phyloP scores from a whole-genome alignment of 2,329 filamentous ascomycete genomes.

The Xylariaceae sp. region DNA sequence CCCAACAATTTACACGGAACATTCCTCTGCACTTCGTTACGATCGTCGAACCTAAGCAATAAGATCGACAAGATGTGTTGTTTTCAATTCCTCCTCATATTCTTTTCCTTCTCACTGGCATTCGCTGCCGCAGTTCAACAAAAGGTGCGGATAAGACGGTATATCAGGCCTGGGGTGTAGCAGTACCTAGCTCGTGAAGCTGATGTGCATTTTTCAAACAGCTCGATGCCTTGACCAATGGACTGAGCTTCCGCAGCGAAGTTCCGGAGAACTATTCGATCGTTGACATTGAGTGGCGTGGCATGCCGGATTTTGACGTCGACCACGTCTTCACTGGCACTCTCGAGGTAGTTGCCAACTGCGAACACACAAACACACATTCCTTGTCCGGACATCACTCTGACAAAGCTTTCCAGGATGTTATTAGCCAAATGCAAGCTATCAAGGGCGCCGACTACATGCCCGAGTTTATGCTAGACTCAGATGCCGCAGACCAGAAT shows the following conservation, averaged over 20 bases:
- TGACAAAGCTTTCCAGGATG: background rate
- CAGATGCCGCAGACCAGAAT: background rate
- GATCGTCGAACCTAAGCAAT: constrained; percentile 32
- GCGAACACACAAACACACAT: background rate
- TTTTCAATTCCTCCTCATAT: background rate
- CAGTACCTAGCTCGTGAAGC: background rate
- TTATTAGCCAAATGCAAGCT: constrained; percentile 8
- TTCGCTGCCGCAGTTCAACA: background rate
- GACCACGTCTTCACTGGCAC: constrained; percentile 9
- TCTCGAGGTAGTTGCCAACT: constrained; percentile 1
- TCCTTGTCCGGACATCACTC: background rate
- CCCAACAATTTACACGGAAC: background rate
- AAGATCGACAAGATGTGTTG: background rate
- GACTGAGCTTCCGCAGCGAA: background rate
- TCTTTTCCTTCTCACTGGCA: background rate
- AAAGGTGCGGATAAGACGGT: background rate
- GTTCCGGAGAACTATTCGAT: background rate
- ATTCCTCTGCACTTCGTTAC: too few species aligned
- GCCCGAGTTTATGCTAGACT: background rate
- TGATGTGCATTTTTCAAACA: background rate
- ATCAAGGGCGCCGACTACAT: constrained; percentile 8
- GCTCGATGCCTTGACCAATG: background rate
- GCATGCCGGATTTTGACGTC: constrained; percentile 6
- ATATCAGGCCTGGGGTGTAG: background rate
- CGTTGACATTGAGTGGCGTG: constrained; percentile 7